These are phyloP conservation scores for Pelargonium citronellum DNA, from an alignment of 441 rosid species.

Conservation along the genomic window DNA sequence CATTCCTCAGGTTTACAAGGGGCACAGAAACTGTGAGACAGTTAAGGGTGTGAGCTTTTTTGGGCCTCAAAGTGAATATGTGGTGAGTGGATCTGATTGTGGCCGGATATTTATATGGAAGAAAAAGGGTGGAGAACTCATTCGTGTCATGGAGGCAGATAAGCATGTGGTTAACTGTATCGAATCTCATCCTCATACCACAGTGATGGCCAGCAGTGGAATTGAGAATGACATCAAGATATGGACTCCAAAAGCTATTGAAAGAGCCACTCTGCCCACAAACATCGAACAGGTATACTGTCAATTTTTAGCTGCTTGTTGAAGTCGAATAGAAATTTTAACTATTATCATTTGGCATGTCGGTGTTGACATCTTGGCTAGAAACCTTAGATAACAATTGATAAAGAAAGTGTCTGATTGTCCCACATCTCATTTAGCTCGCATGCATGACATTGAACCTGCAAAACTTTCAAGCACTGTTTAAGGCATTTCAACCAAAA, in stretches of 20 bases:
- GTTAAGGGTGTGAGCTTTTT: conserved; percentile 80
- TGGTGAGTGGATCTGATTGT: conserved; percentile 90
- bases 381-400: too few relatives aligned
- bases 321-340: neutral
- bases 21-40: conserved; percentile 65
- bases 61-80: conserved; percentile 81
- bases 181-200: conserved; percentile 66
- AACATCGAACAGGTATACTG: conserved; percentile 63
- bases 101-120: conserved; percentile 89
- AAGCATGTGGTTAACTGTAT: conserved; percentile 68
- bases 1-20: conserved; percentile 64
- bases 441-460: too few relatives aligned
- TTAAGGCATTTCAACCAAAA: too few relatives aligned
- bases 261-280: conserved; percentile 58
- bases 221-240: conserved; percentile 72
- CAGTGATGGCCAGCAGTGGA: conserved; percentile 81
- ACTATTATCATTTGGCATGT: neutral
- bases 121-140: conserved; percentile 64
- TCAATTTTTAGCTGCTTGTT: neutral
- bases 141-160: conserved; percentile 77
- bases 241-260: conserved; percentile 65
- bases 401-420: too few relatives aligned
- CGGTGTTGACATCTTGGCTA: too few relatives aligned
- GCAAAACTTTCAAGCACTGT: too few relatives aligned
- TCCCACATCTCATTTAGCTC: too few relatives aligned